Base-by-base conservation (phyloP, 2,329 filamentous ascomycete genomes). In the Pseudogymnoascus sp. region DNA sequence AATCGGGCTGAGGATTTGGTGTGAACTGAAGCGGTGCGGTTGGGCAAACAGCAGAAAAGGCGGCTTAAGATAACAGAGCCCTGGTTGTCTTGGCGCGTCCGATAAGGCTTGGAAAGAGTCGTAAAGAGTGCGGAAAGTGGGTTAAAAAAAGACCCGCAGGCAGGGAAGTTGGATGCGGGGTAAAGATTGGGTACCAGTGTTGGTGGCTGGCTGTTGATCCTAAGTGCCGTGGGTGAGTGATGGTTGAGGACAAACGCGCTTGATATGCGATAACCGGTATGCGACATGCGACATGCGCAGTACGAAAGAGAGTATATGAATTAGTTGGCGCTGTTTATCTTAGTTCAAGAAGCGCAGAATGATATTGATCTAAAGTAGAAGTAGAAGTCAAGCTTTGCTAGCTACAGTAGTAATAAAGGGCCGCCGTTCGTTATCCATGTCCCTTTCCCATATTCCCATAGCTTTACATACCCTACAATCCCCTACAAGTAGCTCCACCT, bases 31-130 rank as follows among this genome's bases (percentile, higher is more conserved):
- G 59, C 34, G 34, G 21, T 44, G 59, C 44, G 59, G 59, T 44
- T 44, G 59, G 34, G 59, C 50, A 56, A 56, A 56, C 28, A 31
- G 50, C 28, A 56, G 50, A 56, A 56, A 56, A 56, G 50, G 50
- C 50, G 50, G 28, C 50, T 56, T 36, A 56, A 56, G 50, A 56
- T 56, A 56, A 56, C 50, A 34, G 25, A 56, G 50, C 50, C 50
- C 50, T 34, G 50, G 50, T 34, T 56, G 50, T 56, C 50, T 56
- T 56, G 50, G 50, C 50, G 50, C 16, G 28, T 56, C 18, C 50
- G 50, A 56, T 56, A 56, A 56, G 46, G 25, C 25, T 11, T 53
- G 25, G 10, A 18, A 56, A 36, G 50, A 34, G 46, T 18, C n/a
- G 46, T 18, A 42, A 2, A n/a, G 10, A 11, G 25, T 18, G 50